A percentile compares a stretch with the other conserved stretches of the same genome.
Conservation (phyloP, 345 rosid species). For the Populus euphratica region DNA sequence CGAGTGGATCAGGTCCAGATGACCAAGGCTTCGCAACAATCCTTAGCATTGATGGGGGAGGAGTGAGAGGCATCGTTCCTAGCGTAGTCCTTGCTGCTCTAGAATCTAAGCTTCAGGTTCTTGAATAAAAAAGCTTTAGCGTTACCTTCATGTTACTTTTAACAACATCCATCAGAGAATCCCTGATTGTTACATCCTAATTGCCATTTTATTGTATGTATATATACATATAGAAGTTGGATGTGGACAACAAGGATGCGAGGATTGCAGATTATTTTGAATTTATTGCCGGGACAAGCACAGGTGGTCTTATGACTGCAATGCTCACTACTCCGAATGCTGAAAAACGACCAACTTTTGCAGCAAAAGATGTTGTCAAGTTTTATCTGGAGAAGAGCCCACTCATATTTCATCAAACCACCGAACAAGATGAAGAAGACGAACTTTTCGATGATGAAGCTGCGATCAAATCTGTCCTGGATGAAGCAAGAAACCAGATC, state of each 20-base stretch:
- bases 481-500: no score
- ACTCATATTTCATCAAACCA: neutral
- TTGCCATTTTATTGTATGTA: no score
- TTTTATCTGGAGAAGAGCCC: neutral
- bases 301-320: neutral
- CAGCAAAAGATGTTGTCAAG: neutral
- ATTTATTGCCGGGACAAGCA: neutral
- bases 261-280: neutral
- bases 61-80: neutral
- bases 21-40: neutral
- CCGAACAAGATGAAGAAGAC: neutral
- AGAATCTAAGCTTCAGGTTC: neutral
- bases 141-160: neutral
- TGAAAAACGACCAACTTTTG: neutral
- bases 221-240: neutral
- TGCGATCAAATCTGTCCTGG: no score
- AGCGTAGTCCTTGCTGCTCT: neutral
- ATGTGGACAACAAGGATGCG: neutral
- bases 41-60: neutral
- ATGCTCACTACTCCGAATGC: neutral
- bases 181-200: no score
- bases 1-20: no score
- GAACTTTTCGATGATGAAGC: neutral
- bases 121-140: no score
- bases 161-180: no score